Evolutionary conservation across 2,329 filamentous ascomycete genomes (phyloP).

Genomic region (Talaromyces sp.): DNA sequence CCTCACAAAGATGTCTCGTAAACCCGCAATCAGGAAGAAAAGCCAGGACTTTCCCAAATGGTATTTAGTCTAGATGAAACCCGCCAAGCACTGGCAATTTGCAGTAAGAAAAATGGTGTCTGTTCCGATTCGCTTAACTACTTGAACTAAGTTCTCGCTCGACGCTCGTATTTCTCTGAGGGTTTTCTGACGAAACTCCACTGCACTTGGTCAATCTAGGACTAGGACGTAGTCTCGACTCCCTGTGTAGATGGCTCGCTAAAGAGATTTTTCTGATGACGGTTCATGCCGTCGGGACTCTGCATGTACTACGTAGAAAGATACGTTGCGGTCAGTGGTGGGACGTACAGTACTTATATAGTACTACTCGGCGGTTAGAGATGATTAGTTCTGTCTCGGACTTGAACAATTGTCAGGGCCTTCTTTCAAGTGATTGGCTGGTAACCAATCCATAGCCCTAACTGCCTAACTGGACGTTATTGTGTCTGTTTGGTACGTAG

Average conservation of each 20-base stretch:
- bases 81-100: neutral
- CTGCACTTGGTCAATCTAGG: neutral
- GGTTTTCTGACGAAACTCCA: neutral
- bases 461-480: neutral
- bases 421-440: neutral
- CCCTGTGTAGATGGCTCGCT: neutral
- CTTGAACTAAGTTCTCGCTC: neutral
- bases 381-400: neutral
- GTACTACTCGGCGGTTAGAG: neutral
- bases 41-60: neutral
- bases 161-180: neutral
- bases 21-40: neutral
- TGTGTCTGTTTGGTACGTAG: neutral
- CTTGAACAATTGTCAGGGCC: neutral
- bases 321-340: neutral
- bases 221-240: neutral
- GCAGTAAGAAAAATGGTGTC: neutral
- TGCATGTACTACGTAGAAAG: neutral
- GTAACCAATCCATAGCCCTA: neutral
- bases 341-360: too few relatives aligned
- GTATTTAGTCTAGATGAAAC: neutral
- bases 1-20: neutral
- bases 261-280: neutral
- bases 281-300: neutral
- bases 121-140: neutral